These are phyloP conservation scores for Paxillus rubicundulus DNA, from an alignment of 768 basidiomycete genomes.

Conservation along the genomic window DNA sequence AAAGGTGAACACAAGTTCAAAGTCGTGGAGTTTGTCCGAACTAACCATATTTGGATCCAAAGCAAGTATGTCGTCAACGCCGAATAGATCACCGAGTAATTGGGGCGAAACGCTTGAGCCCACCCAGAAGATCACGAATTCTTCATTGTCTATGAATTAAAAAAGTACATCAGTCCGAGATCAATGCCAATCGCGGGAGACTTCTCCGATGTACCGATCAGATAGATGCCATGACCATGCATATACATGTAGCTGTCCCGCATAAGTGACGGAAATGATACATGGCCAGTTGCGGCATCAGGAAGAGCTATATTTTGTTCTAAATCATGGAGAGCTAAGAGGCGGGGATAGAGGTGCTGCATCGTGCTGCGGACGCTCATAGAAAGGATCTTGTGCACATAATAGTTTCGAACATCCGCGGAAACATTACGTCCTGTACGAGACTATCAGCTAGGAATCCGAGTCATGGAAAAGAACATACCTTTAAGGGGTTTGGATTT, in stretches of 20 bases:
- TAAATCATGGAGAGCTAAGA: constrained; percentile 87
- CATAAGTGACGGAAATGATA: constrained; percentile 75
- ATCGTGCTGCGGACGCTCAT: constrained; percentile 69
- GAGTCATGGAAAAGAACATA: constrained; percentile 23
- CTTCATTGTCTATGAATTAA: constrained; percentile 72
- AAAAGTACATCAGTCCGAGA: neutral
- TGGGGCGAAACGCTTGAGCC: constrained; percentile 81
- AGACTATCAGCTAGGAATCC: constrained; percentile 4
- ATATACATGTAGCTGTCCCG: constrained; percentile 81
- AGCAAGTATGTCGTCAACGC: constrained; percentile 70
- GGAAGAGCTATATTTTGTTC: constrained; percentile 69
- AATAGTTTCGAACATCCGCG: constrained; percentile 90
- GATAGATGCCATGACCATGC: constrained; percentile 88
- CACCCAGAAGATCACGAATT: constrained; percentile 86
- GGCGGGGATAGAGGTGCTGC: constrained; percentile 81
- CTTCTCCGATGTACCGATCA: constrained; percentile 62
- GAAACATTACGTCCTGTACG: constrained; percentile 75
- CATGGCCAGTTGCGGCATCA: constrained; percentile 51
- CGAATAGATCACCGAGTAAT: constrained; percentile 80
- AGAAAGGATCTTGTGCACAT: constrained; percentile 71
- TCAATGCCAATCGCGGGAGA: constrained; percentile 14
- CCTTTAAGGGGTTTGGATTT: constrained; percentile 97
- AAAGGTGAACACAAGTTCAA: too few relatives aligned
- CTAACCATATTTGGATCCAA: constrained; percentile 55
- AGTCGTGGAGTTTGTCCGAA: too few relatives aligned